These are phyloP conservation scores for Raffaelea arxii DNA, from an alignment of 2,329 filamentous ascomycete species.

Conservation along the genomic window DNA sequence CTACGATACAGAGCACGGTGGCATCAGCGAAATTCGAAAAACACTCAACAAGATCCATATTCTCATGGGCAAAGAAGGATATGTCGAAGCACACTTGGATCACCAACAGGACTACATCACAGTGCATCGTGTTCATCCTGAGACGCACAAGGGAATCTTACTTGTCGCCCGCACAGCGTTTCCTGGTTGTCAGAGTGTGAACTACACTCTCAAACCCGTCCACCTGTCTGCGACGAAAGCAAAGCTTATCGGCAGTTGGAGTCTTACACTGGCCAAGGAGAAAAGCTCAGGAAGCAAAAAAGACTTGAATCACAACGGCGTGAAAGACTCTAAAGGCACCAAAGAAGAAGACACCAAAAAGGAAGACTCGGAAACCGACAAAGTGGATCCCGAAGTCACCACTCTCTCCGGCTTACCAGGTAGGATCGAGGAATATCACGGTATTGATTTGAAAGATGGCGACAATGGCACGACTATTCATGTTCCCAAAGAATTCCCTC, in stretches of 20 bases:
- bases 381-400: no score
- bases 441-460: conserved; percentile 62
- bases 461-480: conserved; percentile 69
- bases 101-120: conserved; percentile 96
- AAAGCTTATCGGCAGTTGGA: conserved; percentile 83
- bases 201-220: conserved; percentile 70
- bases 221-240: conserved; percentile 76
- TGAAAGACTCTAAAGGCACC: no score
- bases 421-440: conserved; percentile 62
- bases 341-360: conserved; percentile 76
- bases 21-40: conserved; percentile 86
- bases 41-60: conserved; percentile 90
- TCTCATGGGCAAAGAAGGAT: conserved; percentile 89
- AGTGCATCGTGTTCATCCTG: conserved; percentile 87
- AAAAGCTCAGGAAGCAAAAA: no score
- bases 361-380: conserved; percentile 55
- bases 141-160: conserved; percentile 88
- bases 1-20: conserved; percentile 70
- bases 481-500: conserved; percentile 75
- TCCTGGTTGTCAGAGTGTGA: conserved; percentile 78
- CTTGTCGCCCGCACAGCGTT: conserved; percentile 94
- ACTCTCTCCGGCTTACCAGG: conserved; percentile 79
- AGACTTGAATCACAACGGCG: no score
- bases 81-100: conserved; percentile 91
- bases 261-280: no score